Evolutionary conservation across 2,329 filamentous ascomycete species (phyloP).

Genomic region (Sporothrix phasma): DNA sequence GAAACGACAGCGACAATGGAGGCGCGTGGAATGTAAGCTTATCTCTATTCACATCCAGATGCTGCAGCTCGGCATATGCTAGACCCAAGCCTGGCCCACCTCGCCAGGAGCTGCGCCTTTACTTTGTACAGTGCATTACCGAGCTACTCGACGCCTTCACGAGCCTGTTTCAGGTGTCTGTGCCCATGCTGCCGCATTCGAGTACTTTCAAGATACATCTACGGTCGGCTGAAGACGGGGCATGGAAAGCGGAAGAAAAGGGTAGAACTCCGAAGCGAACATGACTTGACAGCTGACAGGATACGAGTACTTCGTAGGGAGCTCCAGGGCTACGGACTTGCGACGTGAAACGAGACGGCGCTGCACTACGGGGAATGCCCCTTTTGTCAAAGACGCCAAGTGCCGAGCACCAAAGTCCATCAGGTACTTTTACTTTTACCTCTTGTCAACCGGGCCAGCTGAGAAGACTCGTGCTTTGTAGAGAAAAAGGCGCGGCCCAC

Average conservation of each 20-base stretch:
- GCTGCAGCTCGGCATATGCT: not conserved
- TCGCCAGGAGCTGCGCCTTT: too few species aligned
- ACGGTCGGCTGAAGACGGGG: not conserved
- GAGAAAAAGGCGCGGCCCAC: too few species aligned
- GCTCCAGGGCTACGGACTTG: not conserved
- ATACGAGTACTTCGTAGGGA: not conserved
- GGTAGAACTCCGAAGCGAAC: not conserved
- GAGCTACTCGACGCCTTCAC: not conserved
- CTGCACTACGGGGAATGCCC: not conserved
- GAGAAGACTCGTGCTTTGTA: too few species aligned
- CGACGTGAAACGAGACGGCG: constrained; percentile 8
- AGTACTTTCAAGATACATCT: too few species aligned
- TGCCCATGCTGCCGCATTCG: not conserved
- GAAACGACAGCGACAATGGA: not conserved
- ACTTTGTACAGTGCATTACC: too few species aligned
- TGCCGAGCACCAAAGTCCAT: not conserved
- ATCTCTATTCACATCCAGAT: too few species aligned
- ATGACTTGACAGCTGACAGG: not conserved
- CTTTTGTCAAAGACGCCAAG: too few species aligned
- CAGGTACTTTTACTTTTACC: not conserved
- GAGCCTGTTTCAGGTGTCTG: constrained; percentile 1
- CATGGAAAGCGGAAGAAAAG: constrained; percentile 1
- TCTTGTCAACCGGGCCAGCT: not conserved
- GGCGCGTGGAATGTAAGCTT: not conserved
- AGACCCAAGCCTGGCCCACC: not conserved